Percentiles rank a stretch among this genome's conserved stretches.
These are phyloP conservation scores for Globisporangium barbulae DNA, from an alignment of 352 stramenopile species.

Conservation along the genomic window DNA sequence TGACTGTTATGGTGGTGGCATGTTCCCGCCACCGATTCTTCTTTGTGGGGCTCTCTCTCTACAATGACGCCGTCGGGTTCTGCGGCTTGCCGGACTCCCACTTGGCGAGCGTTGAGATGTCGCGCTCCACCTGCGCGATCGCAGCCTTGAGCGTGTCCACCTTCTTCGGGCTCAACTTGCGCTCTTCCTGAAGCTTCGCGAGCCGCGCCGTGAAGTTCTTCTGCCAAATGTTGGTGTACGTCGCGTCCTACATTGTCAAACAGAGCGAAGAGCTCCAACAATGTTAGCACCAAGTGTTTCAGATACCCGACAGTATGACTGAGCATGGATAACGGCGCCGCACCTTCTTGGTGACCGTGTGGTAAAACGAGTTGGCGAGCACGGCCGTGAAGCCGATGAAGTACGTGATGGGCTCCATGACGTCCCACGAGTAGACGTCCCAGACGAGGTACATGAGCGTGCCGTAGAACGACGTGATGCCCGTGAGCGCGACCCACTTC, in stretches of 20 bases:
- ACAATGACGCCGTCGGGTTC: not conserved
- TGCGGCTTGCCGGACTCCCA: conserved; percentile 40
- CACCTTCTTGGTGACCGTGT: conserved; percentile 71
- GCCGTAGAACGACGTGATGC: conserved; percentile 67
- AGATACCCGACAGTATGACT: not conserved
- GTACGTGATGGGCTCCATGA: conserved; percentile 90
- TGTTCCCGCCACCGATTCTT: not conserved
- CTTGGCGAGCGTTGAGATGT: conserved; percentile 54
- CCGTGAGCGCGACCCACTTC: conserved; percentile 65
- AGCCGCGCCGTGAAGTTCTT: conserved; percentile 59
- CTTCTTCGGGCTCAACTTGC: conserved; percentile 45
- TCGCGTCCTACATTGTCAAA: conserved; percentile 44
- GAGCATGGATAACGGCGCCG: not conserved
- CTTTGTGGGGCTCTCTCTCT: not conserved
- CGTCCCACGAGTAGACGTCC: conserved; percentile 87
- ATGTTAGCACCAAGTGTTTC: not conserved
- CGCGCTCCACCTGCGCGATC: conserved; percentile 56
- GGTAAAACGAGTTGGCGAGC: conserved; percentile 79
- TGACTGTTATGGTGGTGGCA: not conserved
- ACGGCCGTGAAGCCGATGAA: conserved; percentile 88
- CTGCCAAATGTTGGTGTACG: conserved; percentile 83
- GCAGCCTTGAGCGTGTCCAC: conserved; percentile 37
- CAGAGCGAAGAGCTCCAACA: not conserved
- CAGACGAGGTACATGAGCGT: conserved; percentile 79
- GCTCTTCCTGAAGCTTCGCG: conserved; percentile 40